Evolutionary conservation across 2,329 filamentous ascomycete species (phyloP), one percentile per base, ranked within the genome.

Genomic region (Colletotrichum phormii): DNA sequence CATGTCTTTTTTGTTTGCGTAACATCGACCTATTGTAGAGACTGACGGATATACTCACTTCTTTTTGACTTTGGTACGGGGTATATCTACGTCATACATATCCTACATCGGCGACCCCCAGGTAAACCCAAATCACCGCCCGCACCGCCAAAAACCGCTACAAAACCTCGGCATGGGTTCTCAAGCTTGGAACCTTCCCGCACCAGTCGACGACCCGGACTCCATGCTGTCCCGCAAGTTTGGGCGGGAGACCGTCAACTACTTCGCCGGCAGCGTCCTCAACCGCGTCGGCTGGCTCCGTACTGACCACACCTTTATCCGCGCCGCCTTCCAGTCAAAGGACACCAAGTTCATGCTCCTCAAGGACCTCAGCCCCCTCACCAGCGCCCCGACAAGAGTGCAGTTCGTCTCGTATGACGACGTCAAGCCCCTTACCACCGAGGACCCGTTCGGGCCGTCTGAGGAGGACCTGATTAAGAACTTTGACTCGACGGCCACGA

Each of bases 261-360:
- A 97, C 89, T 97, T 95, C 83, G 91, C 93, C 62, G 93, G 94
- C 76, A 92, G 90, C 67, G 93, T 92, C 7, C 83, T 96, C 70
- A 96, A 97, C 84, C 91, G 94, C 58, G 89, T 95, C 59, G 94
- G 93, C 18, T 97, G 96, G 82, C 86, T 97, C 31, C 91, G 94
- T 58, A 83, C 86, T 57, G 92, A 96, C 81, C 86, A 91, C 76
- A 80, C 81, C n/a, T 97, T 96, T 80, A 88, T 97, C 64, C 87
- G 87, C 37, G 83, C 86, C 31, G 94, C 94, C 5, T 89, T 94
- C 75, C 84, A 85, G 22, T 91, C 93, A 80, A 89, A 92, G 0
- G 86, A 86, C 12, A 88, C 94, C 12, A 86, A 86, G 35, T 97
- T 98, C 84, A 82, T 99, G 60, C 89, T 96, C 59, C 89, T 98